Base-by-base conservation (phyloP, 2,329 filamentous ascomycete species). In the Xylariomycetidae sp. region DNA sequence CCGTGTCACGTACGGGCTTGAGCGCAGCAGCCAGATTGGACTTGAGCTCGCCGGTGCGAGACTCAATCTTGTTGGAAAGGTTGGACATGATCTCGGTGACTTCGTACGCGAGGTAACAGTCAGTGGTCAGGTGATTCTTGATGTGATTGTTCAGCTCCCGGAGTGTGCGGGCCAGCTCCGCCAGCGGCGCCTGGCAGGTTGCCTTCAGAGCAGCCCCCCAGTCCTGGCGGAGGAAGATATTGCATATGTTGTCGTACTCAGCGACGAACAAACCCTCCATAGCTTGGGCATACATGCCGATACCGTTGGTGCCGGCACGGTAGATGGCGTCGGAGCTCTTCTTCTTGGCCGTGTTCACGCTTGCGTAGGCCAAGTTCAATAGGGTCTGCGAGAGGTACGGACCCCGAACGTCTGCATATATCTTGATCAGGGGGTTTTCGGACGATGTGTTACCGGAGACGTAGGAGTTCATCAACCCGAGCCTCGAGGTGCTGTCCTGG, bases 71-170 rank as follows among this genome's bases (percentile, higher is more conserved):
- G 35, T 80, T 81, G 3, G 87, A 88, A 29, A 95, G 70, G 10
- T 74, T 74, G 1, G 86, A 85, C 29, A 96, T 78, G 39, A 95
- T 85, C 50, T 95, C 90, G 19, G 93, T 85, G 19, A 96, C 85
- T 56, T 98, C 92, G 57, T 94, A 98, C 6, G 88, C 88, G 30
- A 98, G 73, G 57, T 86, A 96, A 60, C 90, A 96, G 58, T 98
- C 92, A 0, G 87, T 95, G 46, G 79, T 76, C 24, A 95, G 65
- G 53, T 95, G 89, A 25, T 74, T 67, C 54, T 89, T 88, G 59
- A 96, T 88, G 52, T 95, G 89, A 31, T 76, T 73, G 57, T 96
- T 95, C 19, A 98, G 70, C 52, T 96, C 90, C 18, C 85, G 78
- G 34, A 96, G 61, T 0, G 92, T 95, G 47, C 86, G 80, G 5